Evolutionary conservation across 169 alveolate species (phyloP), one percentile per base, ranked within the genome.

Genomic region (Cryptosporidium parvum): DNA sequence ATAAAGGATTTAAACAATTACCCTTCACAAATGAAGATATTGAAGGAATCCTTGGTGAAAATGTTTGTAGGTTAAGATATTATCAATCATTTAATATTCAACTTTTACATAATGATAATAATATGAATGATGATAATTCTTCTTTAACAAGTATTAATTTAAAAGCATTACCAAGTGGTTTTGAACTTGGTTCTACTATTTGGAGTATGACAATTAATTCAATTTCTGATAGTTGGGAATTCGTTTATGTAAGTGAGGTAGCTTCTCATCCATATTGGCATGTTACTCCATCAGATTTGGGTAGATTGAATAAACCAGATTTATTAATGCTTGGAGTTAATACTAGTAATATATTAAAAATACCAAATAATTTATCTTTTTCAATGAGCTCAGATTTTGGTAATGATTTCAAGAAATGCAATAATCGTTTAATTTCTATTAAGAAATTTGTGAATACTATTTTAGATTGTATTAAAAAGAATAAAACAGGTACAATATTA

Each of bases 181-280:
- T 58, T 62, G 89, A 80, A 4, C 42, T 80, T 18, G 89, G 89
- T 5, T 80, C 89, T 37, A 80, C 89, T 37, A 80, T 80, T 42
- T 80, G 89, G 89, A 44, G 12, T 12, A 67, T 80, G 65, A 80
- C 75, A 12, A 45, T 80, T 16, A 80, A 62, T 80, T 35, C 89
- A 21, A 39, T 8, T 31, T 37, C 48, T 29, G 89, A 73, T 26
- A 58, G 52, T 42, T 61, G 75, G 89, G 89, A 80, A n/a, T 62
- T 80, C 42, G 80, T 29, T 23, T 80, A 80, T 62, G 89, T 65
- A 2, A 48, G 29, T 21, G 80, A 80, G 9, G 35, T 69, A 1
- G 75, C 51, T 8, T 80, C 89, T 12, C 75, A 59, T 80, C 89
- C 89, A 21, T 80, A 80, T 80, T 80, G 89, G 89, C 89, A 80